Base-by-base conservation (phyloP, 1,139 yeast species). In the Spathaspora sp. region DNA sequence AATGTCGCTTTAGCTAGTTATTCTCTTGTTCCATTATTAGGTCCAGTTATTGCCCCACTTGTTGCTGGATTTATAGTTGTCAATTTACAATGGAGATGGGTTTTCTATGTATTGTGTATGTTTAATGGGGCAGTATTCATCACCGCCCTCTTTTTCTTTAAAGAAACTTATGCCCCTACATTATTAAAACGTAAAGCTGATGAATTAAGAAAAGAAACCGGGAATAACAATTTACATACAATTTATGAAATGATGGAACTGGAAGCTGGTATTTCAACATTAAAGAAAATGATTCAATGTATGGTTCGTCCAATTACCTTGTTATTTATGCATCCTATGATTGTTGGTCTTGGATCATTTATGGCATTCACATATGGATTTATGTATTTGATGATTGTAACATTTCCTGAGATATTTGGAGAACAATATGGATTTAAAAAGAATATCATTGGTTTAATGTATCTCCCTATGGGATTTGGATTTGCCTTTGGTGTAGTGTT, bases 1-100 rank as follows among this genome's bases (percentile, higher is more conserved):
- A 70, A 70, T 47, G 47, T 60, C 9, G 75, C 77, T 0, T 60
- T 73, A 47, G 76, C 78, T 2, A 74, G 75, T 0, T 72, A 68
- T 43, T 67, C 74, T 4, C 60, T 74, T 46, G 75, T 74, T n/a
- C 72, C 72, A 1, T 59, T 72, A 34, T 63, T 84, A 43, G 91
- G 90, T 0, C 86, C 88, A 1, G 81, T 80, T 0, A 62, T 82
- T 44, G 86, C 85, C 0, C 86, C 86, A 0, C 68, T 82, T 6
- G 68, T 80, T 24, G 71, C 83, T 1, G 86, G 86, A 1, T 82
- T 74, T 56, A 72, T 81, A 24, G 81, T 78, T 6, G 71, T 80
- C 53, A 55, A 72, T 27, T 60, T 64, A 38, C 56, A 63, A 26
- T 74, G 78, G 78, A 61, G 77, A 52, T 74, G 78, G 78, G 72